Percentiles rank a stretch among this genome's conserved stretches.
Evolutionary conservation across 1,284 basidiomycete species (phyloP).

Genomic region (Pterulicium gracile): DNA sequence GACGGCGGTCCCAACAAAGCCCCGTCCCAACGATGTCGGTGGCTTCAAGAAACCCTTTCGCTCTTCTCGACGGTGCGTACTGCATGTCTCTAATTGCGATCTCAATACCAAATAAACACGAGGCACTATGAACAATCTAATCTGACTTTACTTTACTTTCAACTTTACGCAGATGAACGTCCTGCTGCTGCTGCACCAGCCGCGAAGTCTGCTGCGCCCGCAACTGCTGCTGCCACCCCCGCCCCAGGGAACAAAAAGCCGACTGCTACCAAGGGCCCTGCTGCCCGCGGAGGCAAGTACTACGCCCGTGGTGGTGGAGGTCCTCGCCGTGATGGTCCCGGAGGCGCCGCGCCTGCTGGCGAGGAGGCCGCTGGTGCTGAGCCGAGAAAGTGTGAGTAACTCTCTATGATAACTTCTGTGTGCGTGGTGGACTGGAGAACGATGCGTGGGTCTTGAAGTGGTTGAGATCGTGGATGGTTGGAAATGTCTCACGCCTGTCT

Average conservation of each 20-base stretch:
- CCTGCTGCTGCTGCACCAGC: slow-evolving; percentile 30
- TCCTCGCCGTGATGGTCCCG: slow-evolving; percentile 18
- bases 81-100: slow-evolving; percentile 5
- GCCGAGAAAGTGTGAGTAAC: slow-evolving; percentile 4
- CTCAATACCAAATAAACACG: slow-evolving; percentile 6
- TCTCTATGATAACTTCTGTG: not conserved
- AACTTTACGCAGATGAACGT: slow-evolving; percentile 30
- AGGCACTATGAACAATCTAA: not conserved
- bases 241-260: slow-evolving; percentile 23
- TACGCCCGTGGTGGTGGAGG: slow-evolving; percentile 55
- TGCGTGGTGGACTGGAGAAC: slow-evolving; percentile 22
- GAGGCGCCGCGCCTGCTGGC: slow-evolving; percentile 11
- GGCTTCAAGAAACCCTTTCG: slow-evolving; percentile 75
- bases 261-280: slow-evolving; percentile 37
- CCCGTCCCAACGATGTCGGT: slow-evolving; percentile 77
- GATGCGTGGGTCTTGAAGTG: slow-evolving; percentile 35
- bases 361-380: slow-evolving; percentile 19
- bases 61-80: slow-evolving; percentile 60
- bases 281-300: slow-evolving; percentile 64
- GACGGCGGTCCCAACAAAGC: slow-evolving; percentile 34
- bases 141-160: slow-evolving; percentile 9
- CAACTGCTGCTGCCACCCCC: slow-evolving; percentile 27
- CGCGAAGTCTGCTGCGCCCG: slow-evolving; percentile 24
- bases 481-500: no score
- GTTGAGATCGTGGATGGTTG: slow-evolving; percentile 39